Evolutionary conservation across 2,329 filamentous ascomycete genomes (phyloP), one percentile per base, ranked within the genome.

Genomic region (Diaporthe sp.): DNA sequence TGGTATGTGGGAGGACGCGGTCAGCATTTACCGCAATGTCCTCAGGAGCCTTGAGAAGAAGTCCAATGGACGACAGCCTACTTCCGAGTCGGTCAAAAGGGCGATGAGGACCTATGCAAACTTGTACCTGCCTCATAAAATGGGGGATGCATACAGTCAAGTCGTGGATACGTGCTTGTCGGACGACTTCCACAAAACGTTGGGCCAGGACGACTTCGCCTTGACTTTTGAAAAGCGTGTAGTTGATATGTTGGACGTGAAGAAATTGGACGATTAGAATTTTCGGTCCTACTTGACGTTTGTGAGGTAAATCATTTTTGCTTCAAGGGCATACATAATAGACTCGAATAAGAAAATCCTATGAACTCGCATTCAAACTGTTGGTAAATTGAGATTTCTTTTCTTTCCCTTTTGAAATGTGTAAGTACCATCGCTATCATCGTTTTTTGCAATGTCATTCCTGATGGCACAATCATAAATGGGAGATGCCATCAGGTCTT

Each of bases 141-240:
- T 55, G 51, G 51, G 51, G 1, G 51, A 55, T 1, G 25, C 51
- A 1, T 55, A 55, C 25, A 31, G 51, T 17, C n/a, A 55, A 55
- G 51, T 28, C 51, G 51, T 55, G 13, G 51, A 55, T 7, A 1
- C 8, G 51, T 55, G 51, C 25, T 8, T 55, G n/a, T 55, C 51
- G 12, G 51, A 55, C 25, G 51, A 55, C n/a, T 55, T 55, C 25
- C 51, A 55, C 10, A 17, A 31, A 17, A 55, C 17, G 13, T 17
- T 55, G n/a, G 51, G 51, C 51, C n/a, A 28, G 51, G 51, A 55
- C 17, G 51, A 55, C 51, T 55, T 55, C 51, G 51, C 51, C 25
- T 5, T 55, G 51, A 55, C 25, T 4, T 55, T 55, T 31, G 51
- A 55, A 15, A 55, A 28, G 51, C n/a, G 25, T 3, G 51, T 55